Evolutionary conservation across 495 filamentous ascomycete genomes (phyloP), one percentile per base, ranked within the genome.

Genomic region (Filosporella fistucella): DNA sequence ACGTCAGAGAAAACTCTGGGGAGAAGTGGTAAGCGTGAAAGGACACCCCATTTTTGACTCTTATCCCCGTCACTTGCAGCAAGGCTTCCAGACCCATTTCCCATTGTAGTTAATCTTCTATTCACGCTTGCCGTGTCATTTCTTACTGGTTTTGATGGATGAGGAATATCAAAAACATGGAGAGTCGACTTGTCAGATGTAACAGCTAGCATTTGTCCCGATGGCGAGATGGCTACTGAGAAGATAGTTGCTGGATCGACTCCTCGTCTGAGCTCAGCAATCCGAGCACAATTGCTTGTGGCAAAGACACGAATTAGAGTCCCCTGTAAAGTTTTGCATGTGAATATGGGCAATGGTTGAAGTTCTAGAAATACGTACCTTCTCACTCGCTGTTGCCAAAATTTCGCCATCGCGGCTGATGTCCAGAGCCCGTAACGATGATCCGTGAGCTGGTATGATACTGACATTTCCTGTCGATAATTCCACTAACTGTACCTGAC

Each of bases 121-220:
- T 20, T 41, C 16, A 32, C 48, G 21, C 32, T 52, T 20, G 32
- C 25, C 12, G 42, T 10, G 10, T 43, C 52, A 20, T 37, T 23
- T 46, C 44, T 32, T 17, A 41, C n/a, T 3, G 45, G 40, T 45
- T 57, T 62, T 1, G 61, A 63, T 40, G 60, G 67, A 50, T 70
- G 71, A 14, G 68, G 74, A 21, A 76, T 68, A 57, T 96, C 88
- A 61, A 96, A 98, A 32, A 98, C 79, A 65, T 98, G 93, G 14
- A 98, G 67, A 2, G 89, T 98, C 4, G 84, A 88, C 63, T 96
- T 98, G 69, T 98, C 93, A 20, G 89, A 95, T n/a, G 94, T 96
- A 42, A 90, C 89, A 16, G 93, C 93, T 12, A 97, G 74, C 53
- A 86, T 69, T 29, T 73, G 76, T 37, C 82, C 85, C 8, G 80